Evolutionary conservation across 371 early-diverging fungal genomes (phyloP).

Genomic region (Encephalitozoon cuniculi): DNA sequence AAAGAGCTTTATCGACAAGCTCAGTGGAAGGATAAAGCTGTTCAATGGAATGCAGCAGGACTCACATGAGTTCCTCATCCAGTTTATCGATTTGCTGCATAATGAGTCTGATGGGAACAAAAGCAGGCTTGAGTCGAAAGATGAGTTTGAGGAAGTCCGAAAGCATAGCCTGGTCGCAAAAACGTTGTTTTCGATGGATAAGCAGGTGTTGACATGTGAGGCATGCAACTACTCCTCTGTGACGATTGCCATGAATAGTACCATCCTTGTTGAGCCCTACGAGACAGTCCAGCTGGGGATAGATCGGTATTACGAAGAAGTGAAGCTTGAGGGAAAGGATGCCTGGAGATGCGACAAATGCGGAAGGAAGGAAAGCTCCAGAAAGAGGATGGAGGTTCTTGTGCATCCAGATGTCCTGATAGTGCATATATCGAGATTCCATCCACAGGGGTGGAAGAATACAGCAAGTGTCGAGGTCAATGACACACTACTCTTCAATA

Average conservation of each 20-base stretch:
- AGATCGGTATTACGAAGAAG: conserved; percentile 17
- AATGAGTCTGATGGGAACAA: conserved; percentile 26
- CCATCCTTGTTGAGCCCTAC: conserved; percentile 26
- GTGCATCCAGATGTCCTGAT: conserved; percentile 41
- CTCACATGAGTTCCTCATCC: conserved; percentile 49
- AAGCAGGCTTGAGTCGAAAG: not conserved
- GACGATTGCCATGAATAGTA: not conserved
- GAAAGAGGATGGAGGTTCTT: conserved; percentile 20
- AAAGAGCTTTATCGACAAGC: conserved; percentile 13
- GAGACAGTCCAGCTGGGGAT: conserved; percentile 23
- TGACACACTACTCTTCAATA: conserved; percentile 12
- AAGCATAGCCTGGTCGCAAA: conserved; percentile 26
- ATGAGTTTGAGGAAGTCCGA: conserved; percentile 13
- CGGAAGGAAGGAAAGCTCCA: not conserved
- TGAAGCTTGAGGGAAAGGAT: conserved; percentile 4
- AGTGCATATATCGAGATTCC: conserved; percentile 47
- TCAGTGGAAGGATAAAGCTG: conserved; percentile 38
- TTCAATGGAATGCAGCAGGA: conserved; percentile 57
- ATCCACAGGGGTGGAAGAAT: conserved; percentile 26
- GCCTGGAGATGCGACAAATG: conserved; percentile 44
- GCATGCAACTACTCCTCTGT: conserved; percentile 8
- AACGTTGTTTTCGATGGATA: conserved; percentile 21
- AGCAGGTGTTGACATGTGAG: conserved; percentile 25
- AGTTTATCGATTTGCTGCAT: conserved; percentile 30
- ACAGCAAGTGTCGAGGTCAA: conserved; percentile 23